These are phyloP conservation scores for Neurospora tetrasperma DNA, from an alignment of 495 filamentous ascomycete species.

Conservation along the genomic window DNA sequence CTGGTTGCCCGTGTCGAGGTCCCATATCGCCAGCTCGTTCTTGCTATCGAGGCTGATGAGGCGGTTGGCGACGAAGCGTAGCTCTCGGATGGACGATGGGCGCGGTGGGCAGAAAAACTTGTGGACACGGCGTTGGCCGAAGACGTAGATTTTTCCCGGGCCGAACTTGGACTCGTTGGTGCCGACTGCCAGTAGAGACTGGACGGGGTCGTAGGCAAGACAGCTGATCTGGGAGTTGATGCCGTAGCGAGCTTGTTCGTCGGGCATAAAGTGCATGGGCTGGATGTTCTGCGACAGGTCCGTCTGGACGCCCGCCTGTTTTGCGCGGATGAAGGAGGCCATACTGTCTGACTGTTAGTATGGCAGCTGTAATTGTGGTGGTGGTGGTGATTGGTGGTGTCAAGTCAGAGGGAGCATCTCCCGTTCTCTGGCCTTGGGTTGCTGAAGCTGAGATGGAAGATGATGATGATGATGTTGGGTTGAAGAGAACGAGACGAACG, in stretches of 20 bases:
- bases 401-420: background rate
- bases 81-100: constrained; percentile 23
- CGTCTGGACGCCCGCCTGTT: constrained; percentile 84
- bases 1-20: constrained; percentile 49
- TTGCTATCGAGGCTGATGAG: constrained; percentile 73
- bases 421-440: background rate
- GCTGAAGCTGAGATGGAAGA: background rate
- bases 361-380: background rate
- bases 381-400: background rate
- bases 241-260: constrained; percentile 77
- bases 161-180: constrained; percentile 73
- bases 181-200: constrained; percentile 87
- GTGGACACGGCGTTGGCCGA: constrained; percentile 71
- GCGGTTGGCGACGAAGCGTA: constrained; percentile 53
- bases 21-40: constrained; percentile 73
- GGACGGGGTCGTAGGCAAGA: constrained; percentile 83
- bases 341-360: constrained; percentile 31
- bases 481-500: background rate
- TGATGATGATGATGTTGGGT: background rate
- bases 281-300: constrained; percentile 76
- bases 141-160: constrained; percentile 78
- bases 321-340: constrained; percentile 79
- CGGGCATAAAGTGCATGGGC: constrained; percentile 65
- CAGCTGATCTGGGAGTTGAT: constrained; percentile 77
- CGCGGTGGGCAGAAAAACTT: constrained; percentile 63